A percentile compares a stretch with the other conserved stretches of the same genome.
Evolutionary conservation across 2,329 filamentous ascomycete species (phyloP).

Genomic region (Sphaerulina musiva): DNA sequence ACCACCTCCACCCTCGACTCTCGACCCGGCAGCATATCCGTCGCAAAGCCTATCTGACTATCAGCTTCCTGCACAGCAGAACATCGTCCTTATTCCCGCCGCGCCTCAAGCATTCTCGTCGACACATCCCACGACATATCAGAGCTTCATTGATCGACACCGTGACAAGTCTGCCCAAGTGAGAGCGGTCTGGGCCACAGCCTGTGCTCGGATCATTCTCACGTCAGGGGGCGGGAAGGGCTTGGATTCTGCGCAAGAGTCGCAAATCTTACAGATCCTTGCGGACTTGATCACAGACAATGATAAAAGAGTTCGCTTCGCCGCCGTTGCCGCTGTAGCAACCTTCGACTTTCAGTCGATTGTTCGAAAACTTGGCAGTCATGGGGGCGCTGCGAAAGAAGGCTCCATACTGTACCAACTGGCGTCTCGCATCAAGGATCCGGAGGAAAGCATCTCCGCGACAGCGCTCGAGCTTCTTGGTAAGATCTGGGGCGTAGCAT

Average conservation of each 20-base stretch:
- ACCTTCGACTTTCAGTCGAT: conserved; percentile 75
- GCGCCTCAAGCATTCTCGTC: conserved; percentile 87
- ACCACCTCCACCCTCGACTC: conserved; percentile 61
- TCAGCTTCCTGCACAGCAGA: conserved; percentile 40
- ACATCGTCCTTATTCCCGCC: conserved; percentile 70
- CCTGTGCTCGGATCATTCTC: conserved; percentile 76
- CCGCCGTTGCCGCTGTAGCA: conserved; percentile 79
- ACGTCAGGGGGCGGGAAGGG: conserved; percentile 89
- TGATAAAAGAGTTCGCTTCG: conserved; percentile 84
- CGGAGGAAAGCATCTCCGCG: conserved; percentile 70
- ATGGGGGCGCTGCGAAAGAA: conserved; percentile 66
- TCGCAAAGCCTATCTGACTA: conserved; percentile 49
- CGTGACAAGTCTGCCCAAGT: conserved; percentile 82
- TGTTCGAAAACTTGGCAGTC: conserved; percentile 70
- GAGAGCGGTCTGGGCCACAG: conserved; percentile 77
- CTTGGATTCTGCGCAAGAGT: conserved; percentile 75
- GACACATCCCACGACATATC: conserved; percentile 69
- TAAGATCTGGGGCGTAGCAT: conserved; percentile 88
- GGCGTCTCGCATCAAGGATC: conserved; percentile 82
- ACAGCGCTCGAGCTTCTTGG: conserved; percentile 80
- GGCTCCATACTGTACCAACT: conserved; percentile 75
- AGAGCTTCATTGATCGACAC: conserved; percentile 74
- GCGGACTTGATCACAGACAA: conserved; percentile 76
- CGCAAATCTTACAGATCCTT: conserved; percentile 60
- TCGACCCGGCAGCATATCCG: conserved; percentile 84